Conservation (phyloP, 768 basidiomycete genomes). For the Solioccasus polychromus region DNA sequence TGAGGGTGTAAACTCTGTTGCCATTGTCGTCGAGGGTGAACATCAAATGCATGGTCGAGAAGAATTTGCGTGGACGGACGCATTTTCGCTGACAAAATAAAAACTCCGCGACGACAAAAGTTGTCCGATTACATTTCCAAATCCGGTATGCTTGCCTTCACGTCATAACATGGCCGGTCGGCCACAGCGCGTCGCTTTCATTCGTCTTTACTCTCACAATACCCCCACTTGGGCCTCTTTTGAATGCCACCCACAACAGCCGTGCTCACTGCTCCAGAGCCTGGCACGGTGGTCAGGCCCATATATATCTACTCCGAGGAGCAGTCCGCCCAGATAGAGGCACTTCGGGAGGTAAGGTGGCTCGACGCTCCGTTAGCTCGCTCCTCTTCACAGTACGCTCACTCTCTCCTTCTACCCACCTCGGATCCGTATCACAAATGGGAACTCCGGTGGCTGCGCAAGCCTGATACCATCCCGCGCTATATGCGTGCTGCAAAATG, state of each 20-base stretch:
- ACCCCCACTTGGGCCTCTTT: neutral
- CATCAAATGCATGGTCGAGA: conserved; percentile 93
- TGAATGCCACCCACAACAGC: conserved; percentile 43
- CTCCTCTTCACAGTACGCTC: conserved; percentile 46
- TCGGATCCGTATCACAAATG: conserved; percentile 71
- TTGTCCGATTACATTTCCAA: too few relatives aligned
- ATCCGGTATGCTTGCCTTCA: neutral
- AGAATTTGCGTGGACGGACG: neutral
- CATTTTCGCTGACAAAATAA: neutral
- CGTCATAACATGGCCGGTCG: neutral
- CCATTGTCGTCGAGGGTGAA: conserved; percentile 78
- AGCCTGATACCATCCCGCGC: conserved; percentile 59
- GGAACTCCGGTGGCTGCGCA: conserved; percentile 75
- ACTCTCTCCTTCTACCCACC: conserved; percentile 58
- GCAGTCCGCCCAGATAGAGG: conserved; percentile 57
- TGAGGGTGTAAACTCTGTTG: conserved; percentile 88
- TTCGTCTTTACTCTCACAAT: neutral
- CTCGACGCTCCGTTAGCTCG: neutral
- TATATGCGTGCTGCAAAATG: conserved; percentile 89
- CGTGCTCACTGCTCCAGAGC: conserved; percentile 55
- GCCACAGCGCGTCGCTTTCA: neutral
- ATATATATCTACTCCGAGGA: conserved; percentile 59
- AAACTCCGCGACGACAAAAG: conserved; percentile 18
- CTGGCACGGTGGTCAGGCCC: conserved; percentile 52
- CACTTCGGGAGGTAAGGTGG: conserved; percentile 55